These are phyloP conservation scores for Schwanniomyces occidentalis DNA, from an alignment of 805 yeast species.

Conservation along the genomic window DNA sequence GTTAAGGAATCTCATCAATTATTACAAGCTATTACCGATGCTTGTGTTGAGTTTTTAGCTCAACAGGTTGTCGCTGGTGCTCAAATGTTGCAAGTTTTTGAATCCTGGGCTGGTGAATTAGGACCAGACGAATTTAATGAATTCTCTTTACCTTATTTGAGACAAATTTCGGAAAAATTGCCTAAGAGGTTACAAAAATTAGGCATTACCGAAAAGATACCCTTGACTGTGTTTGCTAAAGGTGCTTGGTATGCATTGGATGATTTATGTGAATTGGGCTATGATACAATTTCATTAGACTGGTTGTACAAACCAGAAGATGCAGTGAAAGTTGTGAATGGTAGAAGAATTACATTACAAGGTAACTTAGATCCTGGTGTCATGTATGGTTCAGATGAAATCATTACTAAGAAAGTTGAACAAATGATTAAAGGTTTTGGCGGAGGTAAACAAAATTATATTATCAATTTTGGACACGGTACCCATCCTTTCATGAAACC, in stretches of 20 bases:
- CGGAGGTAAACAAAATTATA: constrained; percentile 90
- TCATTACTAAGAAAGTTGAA: constrained; percentile 77
- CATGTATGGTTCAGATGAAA: constrained; percentile 86
- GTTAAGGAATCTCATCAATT: constrained; percentile 71
- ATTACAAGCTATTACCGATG: constrained; percentile 77
- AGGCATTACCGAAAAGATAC: constrained; percentile 71
- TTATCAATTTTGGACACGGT: constrained; percentile 96
- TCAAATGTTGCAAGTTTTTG: constrained; percentile 95
- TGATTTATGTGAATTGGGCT: constrained; percentile 76
- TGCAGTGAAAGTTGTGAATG: constrained; percentile 72
- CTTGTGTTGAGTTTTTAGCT: constrained; percentile 88
- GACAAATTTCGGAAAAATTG: constrained; percentile 67
- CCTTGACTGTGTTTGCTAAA: constrained; percentile 88
- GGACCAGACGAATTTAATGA: constrained; percentile 87
- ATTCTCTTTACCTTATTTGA: constrained; percentile 85
- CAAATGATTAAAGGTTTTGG: constrained; percentile 88
- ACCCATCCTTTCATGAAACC: constrained; percentile 98
- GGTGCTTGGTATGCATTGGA: constrained; percentile 98
- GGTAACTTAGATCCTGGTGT: constrained; percentile 96
- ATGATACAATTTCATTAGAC: constrained; percentile 87
- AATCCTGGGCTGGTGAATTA: constrained; percentile 97
- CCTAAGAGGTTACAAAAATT: constrained; percentile 70
- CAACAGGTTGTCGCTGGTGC: constrained; percentile 97
- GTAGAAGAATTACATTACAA: constrained; percentile 78
- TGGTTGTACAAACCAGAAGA: constrained; percentile 86